Evolutionary conservation across 371 early-diverging fungal species (phyloP).

Genomic region (Mortierella sp.): DNA sequence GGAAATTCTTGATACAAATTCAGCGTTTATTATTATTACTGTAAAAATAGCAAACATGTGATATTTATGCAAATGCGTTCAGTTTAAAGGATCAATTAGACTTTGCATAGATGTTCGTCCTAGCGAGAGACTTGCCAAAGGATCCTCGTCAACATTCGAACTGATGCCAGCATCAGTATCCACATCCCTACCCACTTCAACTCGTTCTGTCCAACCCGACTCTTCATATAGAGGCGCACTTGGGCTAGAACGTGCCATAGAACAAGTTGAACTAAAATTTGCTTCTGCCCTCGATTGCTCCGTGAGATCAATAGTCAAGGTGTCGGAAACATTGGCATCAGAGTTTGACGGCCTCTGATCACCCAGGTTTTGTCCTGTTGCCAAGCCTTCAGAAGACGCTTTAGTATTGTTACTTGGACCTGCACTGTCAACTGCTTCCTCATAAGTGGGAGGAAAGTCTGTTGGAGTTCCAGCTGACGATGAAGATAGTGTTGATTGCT

Average conservation of each 20-base stretch:
- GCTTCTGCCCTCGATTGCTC: no score
- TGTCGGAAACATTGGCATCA: neutral
- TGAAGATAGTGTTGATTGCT: conserved; percentile 5
- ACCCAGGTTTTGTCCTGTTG: neutral
- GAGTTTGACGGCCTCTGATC: no score
- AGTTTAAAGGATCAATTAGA: neutral
- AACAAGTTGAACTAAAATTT: neutral
- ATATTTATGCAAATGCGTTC: neutral
- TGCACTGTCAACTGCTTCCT: conserved; percentile 36
- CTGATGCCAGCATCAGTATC: neutral
- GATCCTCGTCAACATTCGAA: conserved; percentile 11
- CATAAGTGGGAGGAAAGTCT: conserved; percentile 48
- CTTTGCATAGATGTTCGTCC: neutral
- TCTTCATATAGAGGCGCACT: conserved; percentile 1
- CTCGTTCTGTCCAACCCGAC: neutral
- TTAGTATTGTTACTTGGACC: conserved; percentile 9
- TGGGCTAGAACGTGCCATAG: neutral
- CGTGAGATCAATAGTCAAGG: neutral
- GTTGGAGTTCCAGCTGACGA: conserved; percentile 1
- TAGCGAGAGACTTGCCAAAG: conserved; percentile 23
- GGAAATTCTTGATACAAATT: neutral
- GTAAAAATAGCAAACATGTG: neutral
- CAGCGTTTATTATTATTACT: neutral
- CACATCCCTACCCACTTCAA: neutral
- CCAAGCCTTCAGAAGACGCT: neutral